Percentiles rank a stretch among this genome's conserved stretches.
Conservation (phyloP, 306 rosid genomes). For the Malus sieversii region DNA sequence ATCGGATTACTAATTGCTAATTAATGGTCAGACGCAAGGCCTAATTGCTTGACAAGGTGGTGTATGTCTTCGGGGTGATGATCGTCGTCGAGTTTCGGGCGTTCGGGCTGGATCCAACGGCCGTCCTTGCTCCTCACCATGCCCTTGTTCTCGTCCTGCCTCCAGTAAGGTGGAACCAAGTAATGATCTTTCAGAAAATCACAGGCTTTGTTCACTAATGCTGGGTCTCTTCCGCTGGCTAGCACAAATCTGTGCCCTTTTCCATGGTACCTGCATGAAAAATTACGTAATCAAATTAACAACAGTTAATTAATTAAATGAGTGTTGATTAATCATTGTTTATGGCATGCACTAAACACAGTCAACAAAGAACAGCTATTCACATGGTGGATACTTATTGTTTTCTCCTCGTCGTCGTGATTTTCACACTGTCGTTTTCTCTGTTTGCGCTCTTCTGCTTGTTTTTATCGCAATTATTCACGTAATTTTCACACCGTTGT, state of each 20-base stretch:
- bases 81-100: constrained; percentile 53
- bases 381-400: too few species aligned
- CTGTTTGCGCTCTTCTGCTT: too few species aligned
- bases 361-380: too few species aligned
- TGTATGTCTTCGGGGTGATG: constrained; percentile 47
- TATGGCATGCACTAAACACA: neutral
- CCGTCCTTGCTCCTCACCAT: constrained; percentile 63
- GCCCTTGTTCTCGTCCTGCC: constrained; percentile 80
- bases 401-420: too few species aligned
- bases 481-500: too few species aligned
- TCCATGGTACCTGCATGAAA: constrained; percentile 63
- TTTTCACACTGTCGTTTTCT: too few species aligned
- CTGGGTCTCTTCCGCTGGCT: constrained; percentile 77
- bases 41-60: constrained; percentile 38
- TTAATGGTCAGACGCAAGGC: neutral
- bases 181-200: constrained; percentile 75
- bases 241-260: constrained; percentile 62
- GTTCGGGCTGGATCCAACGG: constrained; percentile 74
- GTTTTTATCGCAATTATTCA: too few species aligned
- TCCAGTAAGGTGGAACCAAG: constrained; percentile 78
- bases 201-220: constrained; percentile 67
- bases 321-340: neutral
- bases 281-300: neutral
- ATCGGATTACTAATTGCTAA: neutral
- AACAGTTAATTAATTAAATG: neutral